Evolutionary conservation across 192 early-diverging fungal species (phyloP).

Genomic region (Mortierella alpina): DNA sequence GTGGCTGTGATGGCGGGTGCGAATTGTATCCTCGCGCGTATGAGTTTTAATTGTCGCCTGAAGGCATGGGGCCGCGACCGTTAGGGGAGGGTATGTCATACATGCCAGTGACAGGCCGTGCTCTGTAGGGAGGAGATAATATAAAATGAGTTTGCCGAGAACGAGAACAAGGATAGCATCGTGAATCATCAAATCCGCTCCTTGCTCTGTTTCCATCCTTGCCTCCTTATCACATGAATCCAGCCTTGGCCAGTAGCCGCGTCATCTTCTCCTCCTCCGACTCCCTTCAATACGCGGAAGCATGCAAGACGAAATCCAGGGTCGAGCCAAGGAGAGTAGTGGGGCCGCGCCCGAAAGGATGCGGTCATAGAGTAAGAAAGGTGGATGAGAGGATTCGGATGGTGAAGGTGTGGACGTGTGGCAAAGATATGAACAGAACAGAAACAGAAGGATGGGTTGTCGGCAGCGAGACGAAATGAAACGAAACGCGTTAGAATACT

Average conservation of each 20-base stretch:
- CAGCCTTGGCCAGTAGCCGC: constrained; percentile 79
- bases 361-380: too few relatives aligned
- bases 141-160: neutral
- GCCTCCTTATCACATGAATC: constrained; percentile 69
- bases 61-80: too few relatives aligned
- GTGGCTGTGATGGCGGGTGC: too few relatives aligned
- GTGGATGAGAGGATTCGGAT: too few relatives aligned
- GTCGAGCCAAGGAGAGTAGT: neutral
- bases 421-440: too few relatives aligned
- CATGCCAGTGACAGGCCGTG: constrained; percentile 10
- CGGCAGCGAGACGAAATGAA: too few relatives aligned
- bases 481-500: too few relatives aligned
- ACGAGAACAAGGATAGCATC: neutral
- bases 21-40: too few relatives aligned
- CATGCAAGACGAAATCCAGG: constrained; percentile 1
- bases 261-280: constrained; percentile 86
- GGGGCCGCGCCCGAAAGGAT: too few relatives aligned
- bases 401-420: too few relatives aligned
- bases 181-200: neutral
- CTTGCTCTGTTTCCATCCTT: neutral
- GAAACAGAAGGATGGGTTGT: too few relatives aligned
- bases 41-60: too few relatives aligned
- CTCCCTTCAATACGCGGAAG: constrained; percentile 56
- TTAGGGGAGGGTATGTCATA: neutral
- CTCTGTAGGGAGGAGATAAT: constrained; percentile 2